phyloP scores from a whole-genome alignment of 371 early-diverging fungal species.

The Rhizomucor pusillus region DNA sequence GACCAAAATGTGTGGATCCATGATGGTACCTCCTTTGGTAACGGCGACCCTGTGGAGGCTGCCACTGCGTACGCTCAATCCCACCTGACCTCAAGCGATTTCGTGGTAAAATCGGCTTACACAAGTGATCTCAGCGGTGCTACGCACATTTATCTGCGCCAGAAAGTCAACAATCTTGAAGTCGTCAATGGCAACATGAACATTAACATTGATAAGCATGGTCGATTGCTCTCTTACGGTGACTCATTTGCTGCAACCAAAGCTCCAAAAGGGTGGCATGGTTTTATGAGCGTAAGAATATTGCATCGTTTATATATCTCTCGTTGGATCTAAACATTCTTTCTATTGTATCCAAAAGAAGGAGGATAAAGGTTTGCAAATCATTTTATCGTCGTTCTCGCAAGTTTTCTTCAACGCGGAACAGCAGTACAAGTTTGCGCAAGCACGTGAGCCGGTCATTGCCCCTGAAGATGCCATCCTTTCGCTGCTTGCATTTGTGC shows the following conservation, averaged over 20 bases:
- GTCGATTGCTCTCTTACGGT: slow-evolving; percentile 72
- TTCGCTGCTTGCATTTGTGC: slow-evolving; percentile 32
- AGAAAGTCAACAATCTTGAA: slow-evolving; percentile 69
- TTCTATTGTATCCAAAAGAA: slow-evolving; percentile 7
- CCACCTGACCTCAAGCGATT: slow-evolving; percentile 2
- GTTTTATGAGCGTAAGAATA: too few relatives aligned
- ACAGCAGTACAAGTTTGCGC: slow-evolving; percentile 8
- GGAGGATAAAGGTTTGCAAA: slow-evolving; percentile 19
- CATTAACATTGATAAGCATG: slow-evolving; percentile 72
- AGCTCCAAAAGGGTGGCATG: too few relatives aligned
- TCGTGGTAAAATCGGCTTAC: slow-evolving; percentile 56
- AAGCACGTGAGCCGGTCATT: slow-evolving; percentile 12
- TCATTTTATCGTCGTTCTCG: slow-evolving; percentile 1
- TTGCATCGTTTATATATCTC: too few relatives aligned
- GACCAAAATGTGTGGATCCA: background rate
- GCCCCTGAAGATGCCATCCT: slow-evolving; percentile 26
- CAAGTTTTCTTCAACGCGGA: background rate
- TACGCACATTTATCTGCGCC: slow-evolving; percentile 81
- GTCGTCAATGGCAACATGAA: slow-evolving; percentile 83
- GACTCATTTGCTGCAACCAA: slow-evolving; percentile 60
- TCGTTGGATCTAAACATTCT: too few relatives aligned
- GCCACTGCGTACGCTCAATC: background rate
- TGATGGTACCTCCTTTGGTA: background rate
- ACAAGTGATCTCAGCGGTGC: slow-evolving; percentile 71
- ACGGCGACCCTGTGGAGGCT: background rate